Evolutionary conservation across 768 basidiomycete species (phyloP), one percentile per base, ranked within the genome.

Genomic region (Rhodocollybia butyracea): DNA sequence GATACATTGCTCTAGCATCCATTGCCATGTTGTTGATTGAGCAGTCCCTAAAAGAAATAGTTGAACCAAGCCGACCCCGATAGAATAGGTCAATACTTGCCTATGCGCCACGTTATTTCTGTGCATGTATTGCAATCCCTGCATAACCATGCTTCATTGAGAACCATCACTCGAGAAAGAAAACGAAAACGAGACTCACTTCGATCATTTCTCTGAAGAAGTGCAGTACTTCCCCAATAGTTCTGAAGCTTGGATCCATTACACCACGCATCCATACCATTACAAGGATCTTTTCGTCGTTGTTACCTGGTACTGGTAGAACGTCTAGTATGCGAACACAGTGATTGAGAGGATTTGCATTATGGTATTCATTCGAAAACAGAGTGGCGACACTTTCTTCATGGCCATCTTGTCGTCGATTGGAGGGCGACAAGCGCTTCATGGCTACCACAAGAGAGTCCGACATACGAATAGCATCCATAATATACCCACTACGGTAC

Each of bases 71-170:
- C 15, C 3, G 26, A 15, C 13, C n/a, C n/a, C n/a, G n/a, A n/a
- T n/a, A n/a, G n/a, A n/a, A n/a, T n/a, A n/a, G n/a, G n/a, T n/a
- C n/a, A n/a, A n/a, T n/a, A n/a, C n/a, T n/a, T 34, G 24, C 50
- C 38, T 51, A 51, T 70, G 69, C 17, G 67, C 68, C 11, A 73
- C 63, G 48, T 59, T 31, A 24, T 66, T 54, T 12, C 63, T 34
- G 51, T 73, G 71, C 64, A 73, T 67, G 54, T 69, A 69, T 54
- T 68, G 61, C 17, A 73, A 29, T 12, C 69, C 69, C 71, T 71
- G 47, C 1, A 36, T 8, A 6, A 3, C 11, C 1, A 1, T 27
- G 15, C 8, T 57, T 5, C 2, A 3, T 30, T 32, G 24, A n/a
- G n/a, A n/a, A n/a, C n/a, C n/a, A n/a, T n/a, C n/a, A n/a, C n/a